These are phyloP conservation scores for Stephanocyclus meneghinianus DNA, from an alignment of 352 stramenopile genomes.

Conservation along the genomic window DNA sequence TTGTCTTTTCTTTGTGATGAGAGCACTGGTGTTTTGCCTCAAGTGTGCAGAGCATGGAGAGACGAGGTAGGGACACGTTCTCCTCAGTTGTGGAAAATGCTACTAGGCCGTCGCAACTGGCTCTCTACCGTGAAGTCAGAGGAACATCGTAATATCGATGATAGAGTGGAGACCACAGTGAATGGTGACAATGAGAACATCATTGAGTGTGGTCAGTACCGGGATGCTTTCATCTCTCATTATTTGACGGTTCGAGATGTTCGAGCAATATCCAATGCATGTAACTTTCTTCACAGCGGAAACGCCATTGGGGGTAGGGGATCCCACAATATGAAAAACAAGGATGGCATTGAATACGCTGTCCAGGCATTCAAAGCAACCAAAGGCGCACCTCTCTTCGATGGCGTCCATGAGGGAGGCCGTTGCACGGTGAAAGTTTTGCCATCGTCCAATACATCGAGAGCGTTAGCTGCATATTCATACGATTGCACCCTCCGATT, in stretches of 20 bases:
- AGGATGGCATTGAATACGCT: constrained; percentile 23
- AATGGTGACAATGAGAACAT: not conserved
- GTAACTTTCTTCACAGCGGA: constrained; percentile 6
- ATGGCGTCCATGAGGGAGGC: constrained; percentile 3
- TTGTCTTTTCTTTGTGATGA: constrained; percentile 38
- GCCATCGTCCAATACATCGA: constrained; percentile 22
- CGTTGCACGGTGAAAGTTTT: constrained; percentile 53
- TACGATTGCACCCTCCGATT: constrained; percentile 67
- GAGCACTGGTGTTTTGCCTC: constrained; percentile 27
- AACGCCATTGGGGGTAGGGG: constrained; percentile 1
- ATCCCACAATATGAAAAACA: constrained; percentile 3
- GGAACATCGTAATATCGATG: not conserved
- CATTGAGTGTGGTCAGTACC: constrained; percentile 4
- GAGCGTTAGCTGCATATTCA: constrained; percentile 57
- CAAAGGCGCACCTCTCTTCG: constrained; percentile 20
- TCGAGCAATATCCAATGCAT: constrained; percentile 38
- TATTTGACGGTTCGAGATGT: constrained; percentile 62
- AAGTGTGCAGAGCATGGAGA: constrained; percentile 53
- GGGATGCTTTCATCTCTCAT: constrained; percentile 58
- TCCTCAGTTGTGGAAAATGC: constrained; percentile 62
- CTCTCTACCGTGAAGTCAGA: constrained; percentile 16
- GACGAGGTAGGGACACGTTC: constrained; percentile 64
- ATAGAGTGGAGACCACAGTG: not conserved
- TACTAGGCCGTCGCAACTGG: constrained; percentile 60
- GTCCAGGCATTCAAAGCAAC: constrained; percentile 41